These are phyloP conservation scores for Ascochyta fabae DNA, from an alignment of 2,329 filamentous ascomycete genomes.

Conservation along the genomic window DNA sequence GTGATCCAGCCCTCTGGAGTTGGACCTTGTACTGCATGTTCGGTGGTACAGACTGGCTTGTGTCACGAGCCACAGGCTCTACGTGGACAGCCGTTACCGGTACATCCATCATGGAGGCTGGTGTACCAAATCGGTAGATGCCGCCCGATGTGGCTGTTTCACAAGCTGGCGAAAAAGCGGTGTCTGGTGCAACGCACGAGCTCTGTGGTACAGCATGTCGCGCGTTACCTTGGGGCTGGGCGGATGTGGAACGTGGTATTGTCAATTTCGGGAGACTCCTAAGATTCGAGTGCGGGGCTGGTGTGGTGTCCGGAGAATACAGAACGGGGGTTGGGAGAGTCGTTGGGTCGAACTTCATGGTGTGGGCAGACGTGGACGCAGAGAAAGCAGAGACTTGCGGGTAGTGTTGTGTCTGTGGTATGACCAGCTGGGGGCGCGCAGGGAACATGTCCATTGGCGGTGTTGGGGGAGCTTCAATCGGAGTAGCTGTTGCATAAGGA, in stretches of 20 bases:
- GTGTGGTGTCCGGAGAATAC: conserved; percentile 49
- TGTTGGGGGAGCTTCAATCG: conserved; percentile 58
- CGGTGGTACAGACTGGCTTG: conserved; percentile 89
- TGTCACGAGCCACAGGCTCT: conserved; percentile 77
- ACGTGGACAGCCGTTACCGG: conserved; percentile 76
- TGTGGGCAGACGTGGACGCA: conserved; percentile 44
- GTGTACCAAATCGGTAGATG: conserved; percentile 81
- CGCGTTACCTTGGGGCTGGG: conserved; percentile 37
- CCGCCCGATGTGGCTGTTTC: conserved; percentile 62
- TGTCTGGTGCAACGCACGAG: conserved; percentile 43
- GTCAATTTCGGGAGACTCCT: conserved; percentile 62
- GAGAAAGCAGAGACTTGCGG: conserved; percentile 44
- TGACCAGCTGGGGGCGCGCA: conserved; percentile 38
- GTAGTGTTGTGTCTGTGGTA: conserved; percentile 37
- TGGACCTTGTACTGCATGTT: conserved; percentile 80
- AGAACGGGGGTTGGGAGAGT: conserved; percentile 41
- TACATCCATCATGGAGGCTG: conserved; percentile 89
- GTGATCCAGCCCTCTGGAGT: conserved; percentile 54
- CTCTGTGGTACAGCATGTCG: conserved; percentile 32
- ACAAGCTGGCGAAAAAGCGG: conserved; percentile 53
- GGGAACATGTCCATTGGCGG: conserved; percentile 52
- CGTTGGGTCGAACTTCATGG: conserved; percentile 39
- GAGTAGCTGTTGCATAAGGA: conserved; percentile 69
- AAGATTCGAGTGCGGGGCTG: conserved; percentile 59
- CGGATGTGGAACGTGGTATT: conserved; percentile 58